These are phyloP conservation scores for Colletotrichum sublineola DNA, from an alignment of 2,329 filamentous ascomycete genomes.

Conservation along the genomic window DNA sequence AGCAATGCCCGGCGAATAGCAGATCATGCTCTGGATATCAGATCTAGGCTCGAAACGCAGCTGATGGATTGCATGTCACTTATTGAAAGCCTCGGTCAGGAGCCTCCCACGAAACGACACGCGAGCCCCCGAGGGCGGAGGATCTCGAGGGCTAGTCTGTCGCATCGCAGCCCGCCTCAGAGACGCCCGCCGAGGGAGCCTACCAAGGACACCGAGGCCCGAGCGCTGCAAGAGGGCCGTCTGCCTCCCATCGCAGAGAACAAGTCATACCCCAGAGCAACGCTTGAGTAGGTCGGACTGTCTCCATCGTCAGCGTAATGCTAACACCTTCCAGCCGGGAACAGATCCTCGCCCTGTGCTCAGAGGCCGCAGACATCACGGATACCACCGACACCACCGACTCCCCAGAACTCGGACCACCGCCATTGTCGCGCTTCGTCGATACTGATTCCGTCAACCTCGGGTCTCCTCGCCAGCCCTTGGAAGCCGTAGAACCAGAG, in stretches of 20 bases:
- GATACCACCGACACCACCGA: slow-evolving; percentile 60
- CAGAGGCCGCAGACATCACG: slow-evolving; percentile 59
- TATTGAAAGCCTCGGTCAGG: slow-evolving; percentile 74
- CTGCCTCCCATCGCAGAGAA: slow-evolving; percentile 78
- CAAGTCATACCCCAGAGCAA: slow-evolving; percentile 75
- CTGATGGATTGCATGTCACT: slow-evolving; percentile 77
- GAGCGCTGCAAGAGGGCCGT: slow-evolving; percentile 65
- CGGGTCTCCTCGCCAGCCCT: slow-evolving; percentile 59
- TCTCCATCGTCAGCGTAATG: background rate
- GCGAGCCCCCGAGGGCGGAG: slow-evolving; percentile 43
- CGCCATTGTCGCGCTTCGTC: slow-evolving; percentile 70
- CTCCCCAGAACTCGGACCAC: slow-evolving; percentile 78
- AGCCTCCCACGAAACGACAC: slow-evolving; percentile 67
- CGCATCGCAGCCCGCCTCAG: slow-evolving; percentile 64
- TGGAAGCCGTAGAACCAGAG: slow-evolving; percentile 10
- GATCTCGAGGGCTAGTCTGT: slow-evolving; percentile 31
- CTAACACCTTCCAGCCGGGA: slow-evolving; percentile 62
- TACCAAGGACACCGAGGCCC: slow-evolving; percentile 65
- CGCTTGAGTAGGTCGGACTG: slow-evolving; percentile 70
- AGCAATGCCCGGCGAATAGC: slow-evolving; percentile 70
- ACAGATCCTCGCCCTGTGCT: slow-evolving; percentile 72
- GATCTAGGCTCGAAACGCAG: slow-evolving; percentile 78
- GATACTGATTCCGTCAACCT: slow-evolving; percentile 68
- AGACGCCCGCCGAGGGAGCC: slow-evolving; percentile 67
- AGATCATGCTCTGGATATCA: slow-evolving; percentile 78